phyloP scores from a whole-genome alignment of 164 flowering plant genomes.

The Magnolia changhungtana region DNA sequence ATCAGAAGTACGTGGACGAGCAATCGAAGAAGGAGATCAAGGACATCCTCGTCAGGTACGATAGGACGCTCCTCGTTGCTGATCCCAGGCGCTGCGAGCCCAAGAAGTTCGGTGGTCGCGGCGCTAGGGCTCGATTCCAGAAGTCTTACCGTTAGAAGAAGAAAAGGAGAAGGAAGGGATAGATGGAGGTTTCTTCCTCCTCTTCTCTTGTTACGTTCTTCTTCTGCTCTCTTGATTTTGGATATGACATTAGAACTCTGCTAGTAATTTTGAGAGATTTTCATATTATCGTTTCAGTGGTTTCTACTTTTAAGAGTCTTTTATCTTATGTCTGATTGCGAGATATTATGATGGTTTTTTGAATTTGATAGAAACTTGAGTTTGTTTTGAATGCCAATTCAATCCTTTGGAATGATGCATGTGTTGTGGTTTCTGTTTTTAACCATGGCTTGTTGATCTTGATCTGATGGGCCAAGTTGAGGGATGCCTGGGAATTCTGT shows the following conservation, averaged over 20 bases:
- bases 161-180: background rate
- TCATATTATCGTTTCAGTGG: background rate
- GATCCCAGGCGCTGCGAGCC: constrained; percentile 28
- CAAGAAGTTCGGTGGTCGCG: constrained; percentile 25
- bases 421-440: too few species aligned
- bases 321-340: too few species aligned
- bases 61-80: constrained; percentile 20
- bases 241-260: background rate
- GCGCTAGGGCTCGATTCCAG: constrained; percentile 24
- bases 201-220: background rate
- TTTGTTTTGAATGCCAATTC: background rate
- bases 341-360: background rate
- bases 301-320: background rate
- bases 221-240: background rate
- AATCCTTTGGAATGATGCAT: background rate
- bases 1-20: constrained; percentile 26
- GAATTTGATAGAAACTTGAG: background rate
- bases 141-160: constrained; percentile 16
- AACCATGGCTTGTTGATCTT: too few species aligned
- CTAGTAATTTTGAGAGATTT: background rate
- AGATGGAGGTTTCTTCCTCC: background rate
- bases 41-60: constrained; percentile 20
- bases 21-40: constrained; percentile 27
- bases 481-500: too few species aligned
- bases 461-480: too few species aligned